These are phyloP conservation scores for Teunomyces barrocoloradensis DNA, from an alignment of 805 yeast genomes.

Conservation along the genomic window DNA sequence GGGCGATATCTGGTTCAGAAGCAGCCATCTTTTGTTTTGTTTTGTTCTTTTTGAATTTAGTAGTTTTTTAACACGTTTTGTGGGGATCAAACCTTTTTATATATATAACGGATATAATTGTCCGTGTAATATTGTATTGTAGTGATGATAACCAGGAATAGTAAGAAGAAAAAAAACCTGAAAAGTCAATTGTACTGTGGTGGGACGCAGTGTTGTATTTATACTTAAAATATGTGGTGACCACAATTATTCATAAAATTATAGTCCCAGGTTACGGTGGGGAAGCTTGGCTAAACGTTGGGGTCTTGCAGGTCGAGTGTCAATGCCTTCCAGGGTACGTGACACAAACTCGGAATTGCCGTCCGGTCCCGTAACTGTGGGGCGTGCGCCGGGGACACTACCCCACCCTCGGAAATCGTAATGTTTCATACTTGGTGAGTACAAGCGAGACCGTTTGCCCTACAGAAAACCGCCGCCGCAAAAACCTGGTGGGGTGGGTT, in stretches of 20 bases:
- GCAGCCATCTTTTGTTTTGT: constrained; percentile 1
- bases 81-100: background rate
- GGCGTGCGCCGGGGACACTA: background rate
- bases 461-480: background rate
- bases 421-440: background rate
- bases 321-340: background rate
- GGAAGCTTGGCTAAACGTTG: background rate
- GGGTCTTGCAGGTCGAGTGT: background rate
- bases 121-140: background rate
- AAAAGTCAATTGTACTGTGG: background rate
- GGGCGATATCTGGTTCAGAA: constrained; percentile 17
- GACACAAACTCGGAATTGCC: constrained; percentile 4
- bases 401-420: constrained; percentile 1
- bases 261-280: background rate
- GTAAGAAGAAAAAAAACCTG: too few relatives aligned
- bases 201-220: background rate
- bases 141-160: background rate
- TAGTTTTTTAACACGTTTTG: background rate
- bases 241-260: background rate
- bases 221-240: background rate
- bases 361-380: background rate
- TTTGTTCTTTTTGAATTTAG: background rate
- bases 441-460: constrained; percentile 5
- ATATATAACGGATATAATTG: background rate
- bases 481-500: background rate